Evolutionary conservation across 2,329 filamentous ascomycete genomes (phyloP), one percentile per base, ranked within the genome.

Genomic region (Ceratocystis ficicola): DNA sequence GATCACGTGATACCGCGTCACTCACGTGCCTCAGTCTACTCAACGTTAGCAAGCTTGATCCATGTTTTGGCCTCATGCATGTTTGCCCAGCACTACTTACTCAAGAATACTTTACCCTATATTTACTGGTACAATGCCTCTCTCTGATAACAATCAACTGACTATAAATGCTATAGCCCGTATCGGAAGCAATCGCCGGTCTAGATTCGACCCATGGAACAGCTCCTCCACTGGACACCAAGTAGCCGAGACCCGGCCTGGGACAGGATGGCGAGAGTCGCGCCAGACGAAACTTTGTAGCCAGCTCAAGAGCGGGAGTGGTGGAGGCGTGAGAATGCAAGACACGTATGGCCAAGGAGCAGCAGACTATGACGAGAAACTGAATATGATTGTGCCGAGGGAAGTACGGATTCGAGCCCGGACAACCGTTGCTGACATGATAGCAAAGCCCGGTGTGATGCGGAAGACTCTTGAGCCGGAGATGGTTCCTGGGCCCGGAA

Each of bases 151-250:
- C 12, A 32, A 44, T 48, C 50, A 65, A 44, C 50, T 41, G 15
- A 68, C 36, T 8, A 63, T 64, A 44, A 66, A 67, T 59, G n/a
- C 64, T 22, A 66, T 67, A 57, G 66, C 69, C 73, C 66, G 75
- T 71, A 67, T 74, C 75, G 41, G 76, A 78, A 22, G 72, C 77
- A 62, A 79, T 81, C 25, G 73, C 71, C 44, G 73, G 76, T 71
- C 74, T 75, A 72, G 72, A 67, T 88, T 87, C 71, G 86, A 88
- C 73, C 79, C 84, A 4, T 89, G 85, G 85, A 90, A 90, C 75
- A 86, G 85, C 15, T 83, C 85, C 12, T 85, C 86, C 5, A 86
- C 87, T 0, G 89, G 89, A 59, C 90, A 96, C 73, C 91, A 95
- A 75, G 81, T 85, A 50, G 84, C 88, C 52, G 88, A 93, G 68